phyloP scores from a whole-genome alignment of 306 rosid species.

The Astragalus membranaceus region DNA sequence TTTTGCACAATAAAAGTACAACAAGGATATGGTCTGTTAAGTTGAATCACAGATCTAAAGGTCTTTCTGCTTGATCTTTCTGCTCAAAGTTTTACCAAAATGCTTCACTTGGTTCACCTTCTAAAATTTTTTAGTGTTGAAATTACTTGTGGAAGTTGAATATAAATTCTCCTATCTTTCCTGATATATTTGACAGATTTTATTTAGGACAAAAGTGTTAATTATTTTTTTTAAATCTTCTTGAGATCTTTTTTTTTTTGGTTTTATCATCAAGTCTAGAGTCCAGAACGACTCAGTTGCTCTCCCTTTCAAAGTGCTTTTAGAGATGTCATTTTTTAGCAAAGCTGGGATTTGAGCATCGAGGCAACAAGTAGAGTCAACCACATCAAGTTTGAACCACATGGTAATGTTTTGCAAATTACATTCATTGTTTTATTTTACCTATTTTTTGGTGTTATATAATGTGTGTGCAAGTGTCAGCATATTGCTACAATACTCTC shows the following conservation, averaged over 20 bases:
- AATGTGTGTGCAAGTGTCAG: too few relatives aligned
- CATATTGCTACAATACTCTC: too few relatives aligned
- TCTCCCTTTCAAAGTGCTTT: slow-evolving; percentile 74
- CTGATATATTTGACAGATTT: not conserved
- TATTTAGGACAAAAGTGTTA: not conserved
- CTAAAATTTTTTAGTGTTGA: not conserved
- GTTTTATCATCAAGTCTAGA: slow-evolving; percentile 13
- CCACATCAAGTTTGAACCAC: slow-evolving; percentile 31
- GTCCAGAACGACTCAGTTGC: slow-evolving; percentile 75
- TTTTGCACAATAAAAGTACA: not conserved
- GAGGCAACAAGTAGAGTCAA: slow-evolving; percentile 36
- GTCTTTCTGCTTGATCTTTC: not conserved
- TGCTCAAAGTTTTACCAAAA: too few relatives aligned
- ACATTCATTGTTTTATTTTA: too few relatives aligned
- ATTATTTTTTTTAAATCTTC: slow-evolving; percentile 14
- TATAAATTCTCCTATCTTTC: not conserved
- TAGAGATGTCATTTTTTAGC: slow-evolving; percentile 56
- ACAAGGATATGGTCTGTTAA: not conserved
- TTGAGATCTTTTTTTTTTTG: not conserved
- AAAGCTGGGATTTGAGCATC: slow-evolving; percentile 32
- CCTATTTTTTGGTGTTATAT: not conserved
- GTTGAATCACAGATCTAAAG: not conserved
- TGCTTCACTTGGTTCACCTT: not conserved
- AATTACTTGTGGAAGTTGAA: slow-evolving; percentile 6
- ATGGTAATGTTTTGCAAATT: slow-evolving; percentile 37